phyloP scores from a whole-genome alignment of 495 filamentous ascomycete genomes.

The Xylaria palmicola region DNA sequence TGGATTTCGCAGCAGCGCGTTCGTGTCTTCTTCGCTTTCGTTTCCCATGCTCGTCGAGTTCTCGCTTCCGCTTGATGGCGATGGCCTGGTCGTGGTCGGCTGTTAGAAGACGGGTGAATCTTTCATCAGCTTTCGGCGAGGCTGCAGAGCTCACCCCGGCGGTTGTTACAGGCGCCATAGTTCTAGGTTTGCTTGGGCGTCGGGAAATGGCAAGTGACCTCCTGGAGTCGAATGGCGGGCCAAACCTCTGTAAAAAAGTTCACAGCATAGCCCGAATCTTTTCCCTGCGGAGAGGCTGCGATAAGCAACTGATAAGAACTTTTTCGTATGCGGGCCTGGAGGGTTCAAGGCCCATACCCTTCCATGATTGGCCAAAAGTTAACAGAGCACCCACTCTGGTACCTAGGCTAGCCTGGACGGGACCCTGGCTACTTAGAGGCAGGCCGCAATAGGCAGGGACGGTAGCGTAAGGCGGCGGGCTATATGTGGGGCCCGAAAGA shows the following conservation, averaged over 20 bases:
- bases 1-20: background rate
- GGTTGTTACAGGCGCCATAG: constrained; percentile 8
- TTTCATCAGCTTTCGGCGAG: background rate
- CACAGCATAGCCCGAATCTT: constrained; percentile 12
- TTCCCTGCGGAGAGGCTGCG: constrained; percentile 11
- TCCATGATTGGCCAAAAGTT: background rate
- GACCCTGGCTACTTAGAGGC: too few species aligned
- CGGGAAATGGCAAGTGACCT: background rate
- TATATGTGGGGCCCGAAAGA: constrained; percentile 12
- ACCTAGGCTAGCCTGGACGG: background rate
- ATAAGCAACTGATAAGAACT: constrained; percentile 27
- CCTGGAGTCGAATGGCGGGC: background rate
- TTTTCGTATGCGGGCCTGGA: constrained; percentile 1
- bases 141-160: constrained; percentile 1
- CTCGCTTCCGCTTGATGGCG: constrained; percentile 27
- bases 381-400: too few species aligned
- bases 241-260: constrained; percentile 14
- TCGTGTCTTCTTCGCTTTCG: constrained; percentile 24
- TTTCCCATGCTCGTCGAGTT: constrained; percentile 22
- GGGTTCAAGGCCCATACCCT: background rate
- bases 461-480: background rate
- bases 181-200: constrained; percentile 7
- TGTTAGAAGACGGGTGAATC: background rate
- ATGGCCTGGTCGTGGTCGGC: background rate
- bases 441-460: too few species aligned